Base-by-base conservation (phyloP, 352 stramenopile species). In the Globisporangium canariense region DNA sequence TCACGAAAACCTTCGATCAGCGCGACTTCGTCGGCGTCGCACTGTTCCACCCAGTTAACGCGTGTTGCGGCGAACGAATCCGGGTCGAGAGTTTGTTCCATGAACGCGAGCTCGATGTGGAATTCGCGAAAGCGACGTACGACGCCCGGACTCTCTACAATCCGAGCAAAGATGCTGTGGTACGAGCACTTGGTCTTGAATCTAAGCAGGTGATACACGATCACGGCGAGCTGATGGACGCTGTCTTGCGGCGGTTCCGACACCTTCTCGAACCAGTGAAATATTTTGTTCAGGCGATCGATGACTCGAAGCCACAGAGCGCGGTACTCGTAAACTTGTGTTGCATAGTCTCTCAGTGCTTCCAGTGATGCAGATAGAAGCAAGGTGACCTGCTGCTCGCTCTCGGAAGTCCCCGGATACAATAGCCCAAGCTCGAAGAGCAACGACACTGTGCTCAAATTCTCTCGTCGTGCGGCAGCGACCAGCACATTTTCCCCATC, bases 401-500 rank as follows among this genome's bases (percentile, higher is more conserved):
- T 18, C n/a, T 3, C 11, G 36, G n/a, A 11, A 34, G 28, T 36
- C 7, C 16, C 14, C 13, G 41, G 41, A 1, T 4, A 18, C 28
- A 20, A 41, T 3, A 63, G 1, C 18, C 8, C 4, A 10, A 25
- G 28, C 28, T 54, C 18, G 14, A 63, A 14, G n/a, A 63, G 58
- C 58, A 46, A 18, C 9, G 16, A 30, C 20, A 63, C 58, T 20
- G 45, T 34, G 10, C n/a, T 41, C 28, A 20, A 4, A 30, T 63
- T 20, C 5, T 22, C 43, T 7, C 6, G n/a, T 5, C 58, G 58
- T n/a, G 58, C 58, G 38, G 58, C 58, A 56, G 22, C 41, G 5
- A 55, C 40, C 58, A 55, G 45, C 30, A 63, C 2, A 10, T 43
- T 63, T 22, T 63, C 58, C 30, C 58, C 58, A n/a, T 56, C 47